A percentile compares a stretch with the other conserved stretches of the same genome.
These are phyloP conservation scores for Limonium bicolor DNA, from an alignment of 148 eudicot genomes.

Conservation along the genomic window DNA sequence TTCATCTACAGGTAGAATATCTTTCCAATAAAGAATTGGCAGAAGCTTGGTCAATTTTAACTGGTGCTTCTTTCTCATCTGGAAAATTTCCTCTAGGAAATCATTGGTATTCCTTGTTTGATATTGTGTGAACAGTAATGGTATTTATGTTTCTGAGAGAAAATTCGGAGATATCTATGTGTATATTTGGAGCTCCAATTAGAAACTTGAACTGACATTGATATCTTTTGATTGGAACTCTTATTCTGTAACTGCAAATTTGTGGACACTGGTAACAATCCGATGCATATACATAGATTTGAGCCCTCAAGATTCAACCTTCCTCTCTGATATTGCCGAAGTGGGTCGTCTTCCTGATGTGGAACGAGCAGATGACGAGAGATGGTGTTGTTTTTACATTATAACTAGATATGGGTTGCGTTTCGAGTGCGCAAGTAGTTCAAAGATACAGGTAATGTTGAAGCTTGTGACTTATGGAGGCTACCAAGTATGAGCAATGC, in stretches of 20 bases:
- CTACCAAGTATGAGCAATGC: too few relatives aligned
- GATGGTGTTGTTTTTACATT: constrained; percentile 54
- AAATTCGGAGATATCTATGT: too few relatives aligned
- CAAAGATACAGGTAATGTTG: constrained; percentile 74
- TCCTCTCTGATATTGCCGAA: constrained; percentile 61
- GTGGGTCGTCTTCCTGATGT: constrained; percentile 49
- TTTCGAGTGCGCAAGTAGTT: constrained; percentile 58
- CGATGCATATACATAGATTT: constrained; percentile 57
- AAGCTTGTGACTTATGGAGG: too few relatives aligned
- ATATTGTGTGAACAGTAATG: too few relatives aligned
- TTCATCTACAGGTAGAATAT: constrained; percentile 48
- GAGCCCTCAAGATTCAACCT: constrained; percentile 80
- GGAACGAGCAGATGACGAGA: constrained; percentile 51
- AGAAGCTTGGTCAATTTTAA: neutral
- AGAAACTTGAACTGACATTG: neutral
- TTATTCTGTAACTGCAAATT: neutral
- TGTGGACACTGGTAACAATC: constrained; percentile 2
- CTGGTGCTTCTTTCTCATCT: neutral
- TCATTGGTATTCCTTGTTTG: neutral
- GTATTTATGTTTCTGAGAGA: too few relatives aligned
- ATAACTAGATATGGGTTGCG: constrained; percentile 58
- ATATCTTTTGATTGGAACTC: neutral
- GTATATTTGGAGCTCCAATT: too few relatives aligned
- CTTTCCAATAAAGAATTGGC: neutral
- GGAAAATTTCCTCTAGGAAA: neutral